phyloP scores from a whole-genome alignment of 768 basidiomycete genomes.

The Tylopilus cervinicoccineus region DNA sequence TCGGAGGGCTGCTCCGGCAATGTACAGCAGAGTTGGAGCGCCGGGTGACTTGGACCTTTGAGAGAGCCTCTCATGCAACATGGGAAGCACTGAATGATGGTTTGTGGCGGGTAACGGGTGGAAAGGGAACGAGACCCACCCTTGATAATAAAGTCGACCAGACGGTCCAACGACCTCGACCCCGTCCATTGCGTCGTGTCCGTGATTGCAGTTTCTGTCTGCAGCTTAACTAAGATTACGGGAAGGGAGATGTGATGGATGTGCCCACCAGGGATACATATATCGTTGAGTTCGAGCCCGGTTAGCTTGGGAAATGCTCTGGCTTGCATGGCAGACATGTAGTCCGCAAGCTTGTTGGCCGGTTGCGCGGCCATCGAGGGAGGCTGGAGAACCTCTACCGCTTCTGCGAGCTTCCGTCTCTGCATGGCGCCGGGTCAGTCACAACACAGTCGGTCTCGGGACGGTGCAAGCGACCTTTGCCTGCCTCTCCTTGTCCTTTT shows the following conservation, averaged over 20 bases:
- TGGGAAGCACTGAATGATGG: slow-evolving; percentile 52
- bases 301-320: slow-evolving; percentile 69
- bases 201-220: slow-evolving; percentile 67
- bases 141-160: slow-evolving; percentile 73
- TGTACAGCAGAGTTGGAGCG: slow-evolving; percentile 82
- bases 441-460: background rate
- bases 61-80: slow-evolving; percentile 61
- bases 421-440: slow-evolving; percentile 26
- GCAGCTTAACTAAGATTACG: slow-evolving; percentile 44
- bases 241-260: background rate
- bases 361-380: slow-evolving; percentile 54
- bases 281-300: slow-evolving; percentile 74
- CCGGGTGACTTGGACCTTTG: slow-evolving; percentile 76
- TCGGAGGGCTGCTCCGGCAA: slow-evolving; percentile 86
- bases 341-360: slow-evolving; percentile 54
- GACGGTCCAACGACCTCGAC: slow-evolving; percentile 63
- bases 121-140: slow-evolving; percentile 40
- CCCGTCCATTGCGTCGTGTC: slow-evolving; percentile 75
- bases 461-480: slow-evolving; percentile 49
- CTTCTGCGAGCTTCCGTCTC: slow-evolving; percentile 63
- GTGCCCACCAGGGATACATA: slow-evolving; percentile 68
- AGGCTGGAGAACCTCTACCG: slow-evolving; percentile 33
- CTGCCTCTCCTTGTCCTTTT: slow-evolving; percentile 70
- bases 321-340: slow-evolving; percentile 61
- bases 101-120: background rate